Conservation (phyloP, 106 monocot genomes). For the Narthecium ossifragum region DNA sequence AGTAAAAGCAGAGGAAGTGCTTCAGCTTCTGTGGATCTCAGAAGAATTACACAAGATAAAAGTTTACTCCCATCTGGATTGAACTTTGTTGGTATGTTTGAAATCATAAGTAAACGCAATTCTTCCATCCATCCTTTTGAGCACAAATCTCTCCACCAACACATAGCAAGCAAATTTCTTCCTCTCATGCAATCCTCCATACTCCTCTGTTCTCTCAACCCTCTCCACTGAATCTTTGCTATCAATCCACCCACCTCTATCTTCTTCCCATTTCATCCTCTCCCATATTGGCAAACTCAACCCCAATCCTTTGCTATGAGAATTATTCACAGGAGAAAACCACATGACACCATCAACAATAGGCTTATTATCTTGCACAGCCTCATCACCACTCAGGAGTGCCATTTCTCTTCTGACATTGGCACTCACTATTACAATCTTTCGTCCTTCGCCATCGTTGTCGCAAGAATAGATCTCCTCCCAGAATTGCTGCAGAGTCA, state of each 20-base stretch:
- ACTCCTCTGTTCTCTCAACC: too few relatives aligned
- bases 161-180: too few relatives aligned
- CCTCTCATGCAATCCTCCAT: too few relatives aligned
- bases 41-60: too few relatives aligned
- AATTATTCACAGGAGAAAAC: conserved; percentile 17
- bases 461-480: conserved; percentile 23
- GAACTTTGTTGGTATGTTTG: too few relatives aligned
- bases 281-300: conserved; percentile 31
- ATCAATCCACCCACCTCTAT: conserved; percentile 35
- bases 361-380: neutral
- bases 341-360: conserved; percentile 19
- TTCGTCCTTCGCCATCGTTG: neutral
- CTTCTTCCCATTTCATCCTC: conserved; percentile 41
- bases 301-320: conserved; percentile 11
- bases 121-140: too few relatives aligned
- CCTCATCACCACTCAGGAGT: conserved; percentile 10
- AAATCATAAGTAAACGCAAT: too few relatives aligned
- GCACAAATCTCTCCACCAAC: too few relatives aligned
- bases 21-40: too few relatives aligned
- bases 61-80: too few relatives aligned
- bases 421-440: conserved; percentile 11
- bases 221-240: too few relatives aligned
- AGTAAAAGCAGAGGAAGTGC: too few relatives aligned
- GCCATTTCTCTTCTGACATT: conserved; percentile 5
- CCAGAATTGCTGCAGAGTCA: conserved; percentile 45